Conservation (phyloP, 805 yeast genomes). For the Saturnispora kantuleensis region DNA sequence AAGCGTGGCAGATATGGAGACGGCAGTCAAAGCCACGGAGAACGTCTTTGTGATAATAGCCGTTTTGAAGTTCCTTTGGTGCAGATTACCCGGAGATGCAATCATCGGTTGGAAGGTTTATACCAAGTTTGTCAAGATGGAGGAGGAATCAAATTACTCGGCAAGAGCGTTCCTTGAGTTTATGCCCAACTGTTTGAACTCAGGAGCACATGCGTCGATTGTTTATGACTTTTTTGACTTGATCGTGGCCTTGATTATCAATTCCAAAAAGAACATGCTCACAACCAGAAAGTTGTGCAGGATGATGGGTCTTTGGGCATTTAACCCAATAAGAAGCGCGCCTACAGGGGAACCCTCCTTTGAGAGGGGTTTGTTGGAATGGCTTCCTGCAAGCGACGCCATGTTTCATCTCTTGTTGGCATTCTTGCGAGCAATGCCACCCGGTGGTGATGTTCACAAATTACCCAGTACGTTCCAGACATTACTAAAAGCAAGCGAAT, state of each 20-base stretch:
- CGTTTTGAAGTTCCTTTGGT: conserved; percentile 77
- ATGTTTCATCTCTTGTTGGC: conserved; percentile 71
- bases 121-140: conserved; percentile 54
- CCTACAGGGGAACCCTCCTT: conserved; percentile 37
- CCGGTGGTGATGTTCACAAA: conserved; percentile 42
- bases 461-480: conserved; percentile 62
- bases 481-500: conserved; percentile 51
- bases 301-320: conserved; percentile 87
- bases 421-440: conserved; percentile 68
- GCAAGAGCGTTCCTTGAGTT: conserved; percentile 64
- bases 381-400: conserved; percentile 81
- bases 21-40: conserved; percentile 34
- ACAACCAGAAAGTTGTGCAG: conserved; percentile 73
- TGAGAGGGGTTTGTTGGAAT: conserved; percentile 60
- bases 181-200: conserved; percentile 75
- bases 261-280: conserved; percentile 67
- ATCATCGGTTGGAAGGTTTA: conserved; percentile 84
- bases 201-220: conserved; percentile 83
- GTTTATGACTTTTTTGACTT: conserved; percentile 82
- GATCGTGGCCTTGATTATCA: conserved; percentile 65
- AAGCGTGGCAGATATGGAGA: conserved; percentile 30
- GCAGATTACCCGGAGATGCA: conserved; percentile 69
- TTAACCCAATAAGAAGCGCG: conserved; percentile 28
- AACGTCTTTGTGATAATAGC: conserved; percentile 67
- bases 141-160: conserved; percentile 57